Conservation (phyloP, 176 grass and related monocot species). For the Pontederia paniculata region DNA sequence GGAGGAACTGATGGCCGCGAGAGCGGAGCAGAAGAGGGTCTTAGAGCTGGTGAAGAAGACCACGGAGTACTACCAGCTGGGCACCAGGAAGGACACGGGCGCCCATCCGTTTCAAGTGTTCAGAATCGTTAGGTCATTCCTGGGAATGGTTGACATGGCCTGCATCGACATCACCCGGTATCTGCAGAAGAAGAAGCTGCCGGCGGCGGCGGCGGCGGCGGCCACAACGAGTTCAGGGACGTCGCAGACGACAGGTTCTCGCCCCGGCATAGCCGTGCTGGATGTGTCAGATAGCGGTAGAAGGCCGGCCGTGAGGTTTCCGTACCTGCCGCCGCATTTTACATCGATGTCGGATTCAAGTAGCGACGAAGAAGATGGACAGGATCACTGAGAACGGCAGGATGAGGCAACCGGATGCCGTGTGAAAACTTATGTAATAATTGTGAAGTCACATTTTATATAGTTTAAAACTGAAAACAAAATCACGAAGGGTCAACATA, state of each 20-base stretch:
- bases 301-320: constrained; percentile 36
- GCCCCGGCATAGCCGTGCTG: too few species aligned
- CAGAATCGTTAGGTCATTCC: constrained; percentile 74
- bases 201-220: not conserved
- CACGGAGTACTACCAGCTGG: constrained; percentile 79
- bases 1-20: constrained; percentile 36
- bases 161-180: constrained; percentile 77
- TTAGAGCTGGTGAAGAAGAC: constrained; percentile 66
- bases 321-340: constrained; percentile 75
- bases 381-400: too few species aligned
- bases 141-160: constrained; percentile 87
- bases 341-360: constrained; percentile 86
- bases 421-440: too few species aligned
- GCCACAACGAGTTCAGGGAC: constrained; percentile 6
- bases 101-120: constrained; percentile 72
- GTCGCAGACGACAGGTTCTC: too few species aligned
- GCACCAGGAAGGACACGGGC: constrained; percentile 45
- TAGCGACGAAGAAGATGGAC: constrained; percentile 70
- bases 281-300: constrained; percentile 8
- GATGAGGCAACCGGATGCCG: too few species aligned
- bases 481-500: too few species aligned
- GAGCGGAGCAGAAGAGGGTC: constrained; percentile 45
- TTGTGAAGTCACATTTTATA: too few species aligned
- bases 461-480: too few species aligned
- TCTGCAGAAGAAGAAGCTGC: constrained; percentile 46